Percentiles rank a stretch among this genome's conserved stretches.
Evolutionary conservation across 1,284 basidiomycete genomes (phyloP).

Genomic region (Ustilago xerochloae): DNA sequence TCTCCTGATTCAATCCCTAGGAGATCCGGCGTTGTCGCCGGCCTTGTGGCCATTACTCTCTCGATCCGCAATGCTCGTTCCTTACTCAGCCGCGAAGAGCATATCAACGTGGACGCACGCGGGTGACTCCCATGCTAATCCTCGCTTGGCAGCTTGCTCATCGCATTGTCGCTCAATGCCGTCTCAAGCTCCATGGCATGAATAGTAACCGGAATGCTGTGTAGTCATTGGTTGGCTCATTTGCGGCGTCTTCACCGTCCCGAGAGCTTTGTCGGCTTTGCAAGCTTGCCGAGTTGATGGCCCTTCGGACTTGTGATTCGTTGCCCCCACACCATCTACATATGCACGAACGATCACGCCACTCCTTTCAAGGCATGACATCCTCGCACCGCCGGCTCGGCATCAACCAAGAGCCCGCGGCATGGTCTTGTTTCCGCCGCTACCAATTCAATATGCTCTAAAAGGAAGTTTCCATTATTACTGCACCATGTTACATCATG

Average conservation of each 20-base stretch:
- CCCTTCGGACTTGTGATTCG: no score
- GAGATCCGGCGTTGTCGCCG: no score
- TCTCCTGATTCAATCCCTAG: no score
- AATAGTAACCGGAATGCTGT: not conserved
- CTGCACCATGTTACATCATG: not conserved
- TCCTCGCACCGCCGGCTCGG: not conserved
- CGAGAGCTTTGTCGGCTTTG: no score
- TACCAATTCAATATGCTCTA: not conserved
- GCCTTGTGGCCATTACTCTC: no score
- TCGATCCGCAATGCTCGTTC: no score
- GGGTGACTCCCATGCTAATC: not conserved
- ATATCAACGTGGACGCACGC: no score
- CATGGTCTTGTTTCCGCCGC: not conserved
- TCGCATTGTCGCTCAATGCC: not conserved
- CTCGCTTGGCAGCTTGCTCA: not conserved
- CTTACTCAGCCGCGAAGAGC: no score
- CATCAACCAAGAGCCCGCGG: not conserved
- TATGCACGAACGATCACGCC: not conserved
- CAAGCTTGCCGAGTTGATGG: no score
- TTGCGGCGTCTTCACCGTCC: not conserved
- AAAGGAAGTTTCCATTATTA: not conserved
- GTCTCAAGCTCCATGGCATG: not conserved
- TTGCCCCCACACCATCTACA: no score
- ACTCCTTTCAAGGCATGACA: not conserved
- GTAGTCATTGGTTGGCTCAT: not conserved